A percentile compares a stretch with the other conserved stretches of the same genome.
Conservation (phyloP, 208 protist species). For the Trypanosoma grayi region DNA sequence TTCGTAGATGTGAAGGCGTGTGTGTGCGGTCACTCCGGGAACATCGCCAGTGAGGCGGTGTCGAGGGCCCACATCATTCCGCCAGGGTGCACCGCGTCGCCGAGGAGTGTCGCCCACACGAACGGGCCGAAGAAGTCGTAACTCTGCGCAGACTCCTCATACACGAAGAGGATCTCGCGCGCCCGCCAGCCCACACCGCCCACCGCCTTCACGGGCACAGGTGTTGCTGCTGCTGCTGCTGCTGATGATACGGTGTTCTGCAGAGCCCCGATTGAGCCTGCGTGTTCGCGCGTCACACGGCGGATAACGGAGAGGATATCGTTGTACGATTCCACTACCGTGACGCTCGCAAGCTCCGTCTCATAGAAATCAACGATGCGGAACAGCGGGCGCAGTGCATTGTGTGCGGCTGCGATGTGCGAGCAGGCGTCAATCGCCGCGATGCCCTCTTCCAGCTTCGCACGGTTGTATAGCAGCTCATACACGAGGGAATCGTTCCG, state of each 20-base stretch:
- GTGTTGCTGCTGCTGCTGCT: too few relatives aligned
- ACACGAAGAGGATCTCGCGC: slow-evolving; percentile 31
- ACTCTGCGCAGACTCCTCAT: slow-evolving; percentile 78
- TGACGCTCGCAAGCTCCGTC: slow-evolving; percentile 41
- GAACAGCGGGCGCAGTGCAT: slow-evolving; percentile 8
- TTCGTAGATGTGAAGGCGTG: too few relatives aligned
- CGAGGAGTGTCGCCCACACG: slow-evolving; percentile 69
- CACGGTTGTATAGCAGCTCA: slow-evolving; percentile 66
- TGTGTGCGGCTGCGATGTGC: slow-evolving; percentile 1
- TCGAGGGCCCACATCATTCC: slow-evolving; percentile 51
- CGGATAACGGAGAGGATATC: slow-evolving; percentile 40
- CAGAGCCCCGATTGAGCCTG: background rate
- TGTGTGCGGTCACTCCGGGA: slow-evolving; percentile 38
- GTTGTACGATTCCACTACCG: slow-evolving; percentile 9
- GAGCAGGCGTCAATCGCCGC: background rate
- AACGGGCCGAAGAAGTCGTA: slow-evolving; percentile 88
- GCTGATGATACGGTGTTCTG: background rate
- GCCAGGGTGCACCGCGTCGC: slow-evolving; percentile 51
- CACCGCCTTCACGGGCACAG: background rate
- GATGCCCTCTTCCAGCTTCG: slow-evolving; percentile 23
- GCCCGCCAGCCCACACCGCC: slow-evolving; percentile 3
- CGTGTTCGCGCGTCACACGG: slow-evolving; percentile 11
- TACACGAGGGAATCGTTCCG: slow-evolving; percentile 75
- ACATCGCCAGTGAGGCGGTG: slow-evolving; percentile 39
- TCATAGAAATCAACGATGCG: slow-evolving; percentile 37